Evolutionary conservation across 352 stramenopile species (phyloP).

Genomic region (Halophytophthora batemanensis): DNA sequence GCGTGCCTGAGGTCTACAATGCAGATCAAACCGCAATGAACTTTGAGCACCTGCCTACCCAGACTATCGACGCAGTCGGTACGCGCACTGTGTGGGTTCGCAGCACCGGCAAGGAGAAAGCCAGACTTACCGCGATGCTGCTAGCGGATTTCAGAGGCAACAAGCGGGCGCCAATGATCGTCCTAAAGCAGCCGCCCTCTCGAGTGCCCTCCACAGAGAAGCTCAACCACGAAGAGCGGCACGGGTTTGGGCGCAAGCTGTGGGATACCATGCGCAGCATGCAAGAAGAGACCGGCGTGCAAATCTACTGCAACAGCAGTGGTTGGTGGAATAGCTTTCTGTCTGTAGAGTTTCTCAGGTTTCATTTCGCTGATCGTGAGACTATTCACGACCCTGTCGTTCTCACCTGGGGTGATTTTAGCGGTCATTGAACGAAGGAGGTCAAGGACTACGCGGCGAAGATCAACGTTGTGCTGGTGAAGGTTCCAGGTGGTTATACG

Average conservation of each 20-base stretch:
- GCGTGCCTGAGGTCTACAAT: slow-evolving; percentile 15
- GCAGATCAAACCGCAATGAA: slow-evolving; percentile 25
- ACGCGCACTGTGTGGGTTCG: slow-evolving; percentile 15
- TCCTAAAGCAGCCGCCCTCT: slow-evolving; percentile 15
- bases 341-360: slow-evolving; percentile 10
- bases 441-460: not conserved
- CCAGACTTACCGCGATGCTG: slow-evolving; percentile 16
- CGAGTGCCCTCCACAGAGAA: not conserved
- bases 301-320: slow-evolving; percentile 22
- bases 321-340: slow-evolving; percentile 11
- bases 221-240: slow-evolving; percentile 4
- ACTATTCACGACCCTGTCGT: not conserved
- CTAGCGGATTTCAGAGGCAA: slow-evolving; percentile 7
- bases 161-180: slow-evolving; percentile 7
- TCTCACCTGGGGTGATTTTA: slow-evolving; percentile 12
- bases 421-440: slow-evolving; percentile 9
- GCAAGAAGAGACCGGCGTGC: slow-evolving; percentile 1
- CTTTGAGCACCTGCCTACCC: slow-evolving; percentile 17
- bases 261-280: slow-evolving; percentile 10
- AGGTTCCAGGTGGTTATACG: slow-evolving; percentile 5
- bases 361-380: slow-evolving; percentile 6
- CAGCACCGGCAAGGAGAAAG: slow-evolving; percentile 15
- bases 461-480: slow-evolving; percentile 5
- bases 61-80: slow-evolving; percentile 10
- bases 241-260: slow-evolving; percentile 20